Percentiles rank a stretch among this genome's conserved stretches.
Conservation (phyloP, 495 filamentous ascomycete genomes). For the Penicillium mononematosum region DNA sequence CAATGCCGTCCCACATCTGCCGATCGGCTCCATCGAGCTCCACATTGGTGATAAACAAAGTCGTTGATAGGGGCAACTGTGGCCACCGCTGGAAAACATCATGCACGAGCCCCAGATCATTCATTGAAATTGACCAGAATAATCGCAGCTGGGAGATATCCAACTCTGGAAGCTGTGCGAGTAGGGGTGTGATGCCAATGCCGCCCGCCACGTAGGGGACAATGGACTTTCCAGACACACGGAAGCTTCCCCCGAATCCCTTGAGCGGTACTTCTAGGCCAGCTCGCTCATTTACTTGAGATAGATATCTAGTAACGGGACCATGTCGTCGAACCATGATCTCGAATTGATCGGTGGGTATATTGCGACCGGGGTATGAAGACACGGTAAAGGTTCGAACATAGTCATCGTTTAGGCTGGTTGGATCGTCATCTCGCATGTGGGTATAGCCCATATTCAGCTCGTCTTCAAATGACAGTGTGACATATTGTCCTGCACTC, state of each 20-base stretch:
- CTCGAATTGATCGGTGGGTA: slow-evolving; percentile 56
- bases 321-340: slow-evolving; percentile 70
- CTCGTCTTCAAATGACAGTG: slow-evolving; percentile 65
- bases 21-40: slow-evolving; percentile 16
- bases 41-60: slow-evolving; percentile 57
- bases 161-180: slow-evolving; percentile 57
- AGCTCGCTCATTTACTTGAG: slow-evolving; percentile 49
- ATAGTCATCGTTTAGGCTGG: slow-evolving; percentile 78
- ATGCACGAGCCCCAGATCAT: slow-evolving; percentile 60
- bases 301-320: slow-evolving; percentile 62
- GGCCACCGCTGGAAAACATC: slow-evolving; percentile 57
- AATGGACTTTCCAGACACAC: slow-evolving; percentile 38
- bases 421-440: slow-evolving; percentile 77
- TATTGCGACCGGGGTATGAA: slow-evolving; percentile 45
- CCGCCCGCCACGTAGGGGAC: slow-evolving; percentile 66
- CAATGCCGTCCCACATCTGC: slow-evolving; percentile 20
- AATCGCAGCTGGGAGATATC: slow-evolving; percentile 48
- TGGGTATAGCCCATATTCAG: slow-evolving; percentile 72
- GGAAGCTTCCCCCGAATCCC: slow-evolving; percentile 71
- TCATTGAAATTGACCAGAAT: slow-evolving; percentile 63
- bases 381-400: slow-evolving; percentile 78
- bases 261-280: slow-evolving; percentile 63
- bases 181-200: slow-evolving; percentile 76
- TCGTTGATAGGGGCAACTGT: slow-evolving; percentile 50
- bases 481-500: slow-evolving; percentile 71